Evolutionary conservation across 2,329 filamentous ascomycete genomes (phyloP), one percentile per base, ranked within the genome.

Genomic region (Fusarium palustre): DNA sequence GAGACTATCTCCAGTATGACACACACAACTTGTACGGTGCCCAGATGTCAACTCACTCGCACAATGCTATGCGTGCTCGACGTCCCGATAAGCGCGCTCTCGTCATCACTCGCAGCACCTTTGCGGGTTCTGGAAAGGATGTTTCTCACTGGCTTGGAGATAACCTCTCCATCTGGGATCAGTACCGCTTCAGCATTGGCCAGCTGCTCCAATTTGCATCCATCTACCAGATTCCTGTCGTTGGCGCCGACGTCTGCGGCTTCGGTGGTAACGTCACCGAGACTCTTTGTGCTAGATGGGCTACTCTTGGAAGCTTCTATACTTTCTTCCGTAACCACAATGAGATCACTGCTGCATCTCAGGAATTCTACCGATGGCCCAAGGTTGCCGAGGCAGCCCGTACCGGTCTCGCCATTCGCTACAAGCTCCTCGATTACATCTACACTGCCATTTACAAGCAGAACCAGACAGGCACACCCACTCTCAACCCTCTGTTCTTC

Each of bases 1-100:
- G 70, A 6, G 70, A 55, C 0, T 74, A 73, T 6, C 46, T 64
- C 8, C 70, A 74, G 49, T 73, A 73, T 12, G 92, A 94, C 70
- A 91, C 89, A 0, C 92, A 94, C 77, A 94, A 94, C 71, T 78
- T 94, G 2, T 93, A 92, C 76, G 92, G 92, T 2, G 86, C 87
- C 10, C 89, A 92, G 88, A 94, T 94, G 91, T 91, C 89, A 2
- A 83, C 20, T 81, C 87, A 7, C 11, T 91, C 90, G 0, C 85
- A 87, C 54, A 78, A 84, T 15, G 89, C 92, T 2, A 92, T 94
- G 91, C 77, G 88, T 9, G 78, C 81, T 15, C 87, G 91, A 11
- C 86, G 91, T 0, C 91, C 92, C 0, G 76, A 78, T 1, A 79
- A 88, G 7, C 87, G 92, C 0, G 91, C 92, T 2, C 76, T 94